phyloP scores from a whole-genome alignment of 305 asterid species.

The Fraxinus ornus region DNA sequence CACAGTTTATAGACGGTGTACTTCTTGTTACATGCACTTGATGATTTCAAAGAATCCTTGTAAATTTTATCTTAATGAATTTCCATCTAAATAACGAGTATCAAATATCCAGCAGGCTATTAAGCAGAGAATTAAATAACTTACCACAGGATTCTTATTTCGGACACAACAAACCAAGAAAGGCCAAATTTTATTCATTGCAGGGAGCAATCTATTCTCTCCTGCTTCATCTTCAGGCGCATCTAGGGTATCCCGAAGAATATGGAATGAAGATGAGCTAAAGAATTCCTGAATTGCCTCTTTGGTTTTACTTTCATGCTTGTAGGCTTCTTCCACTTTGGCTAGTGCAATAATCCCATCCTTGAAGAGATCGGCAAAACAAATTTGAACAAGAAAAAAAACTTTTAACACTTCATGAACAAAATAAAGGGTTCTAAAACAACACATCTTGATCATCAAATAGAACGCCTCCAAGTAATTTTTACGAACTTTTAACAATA shows the following conservation, averaged over 20 bases:
- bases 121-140: conserved; percentile 22
- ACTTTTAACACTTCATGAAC: background rate
- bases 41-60: background rate
- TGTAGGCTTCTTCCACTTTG: conserved; percentile 83
- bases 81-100: background rate
- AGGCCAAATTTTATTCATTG: conserved; percentile 93
- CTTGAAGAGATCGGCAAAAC: conserved; percentile 39
- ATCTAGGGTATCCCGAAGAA: conserved; percentile 65
- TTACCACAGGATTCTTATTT: conserved; percentile 77
- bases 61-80: background rate
- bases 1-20: background rate
- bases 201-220: conserved; percentile 90
- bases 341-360: conserved; percentile 68
- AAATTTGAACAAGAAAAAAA: background rate
- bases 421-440: background rate
- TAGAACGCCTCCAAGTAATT: background rate
- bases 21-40: background rate
- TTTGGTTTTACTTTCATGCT: conserved; percentile 65
- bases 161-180: conserved; percentile 74
- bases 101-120: background rate
- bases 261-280: conserved; percentile 44
- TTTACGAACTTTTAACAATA: background rate
- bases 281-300: conserved; percentile 58
- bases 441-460: background rate
- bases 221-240: conserved; percentile 70